phyloP scores from a whole-genome alignment of 768 basidiomycete genomes.

The Fomitopsis serialis region DNA sequence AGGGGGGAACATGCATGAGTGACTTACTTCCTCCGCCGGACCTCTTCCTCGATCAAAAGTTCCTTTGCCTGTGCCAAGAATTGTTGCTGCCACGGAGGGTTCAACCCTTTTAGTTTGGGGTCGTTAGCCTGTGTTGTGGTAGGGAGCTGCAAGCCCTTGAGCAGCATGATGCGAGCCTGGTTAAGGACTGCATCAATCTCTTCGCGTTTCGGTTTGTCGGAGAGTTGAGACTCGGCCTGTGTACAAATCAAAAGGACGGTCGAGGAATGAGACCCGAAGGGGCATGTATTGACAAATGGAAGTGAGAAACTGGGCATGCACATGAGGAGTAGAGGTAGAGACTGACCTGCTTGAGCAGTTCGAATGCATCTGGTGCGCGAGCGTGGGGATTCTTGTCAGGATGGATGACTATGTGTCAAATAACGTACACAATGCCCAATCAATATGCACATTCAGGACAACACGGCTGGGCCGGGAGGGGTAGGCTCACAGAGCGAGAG shows the following conservation, averaged over 20 bases:
- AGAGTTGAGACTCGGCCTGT: conserved; percentile 82
- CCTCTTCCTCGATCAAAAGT: conserved; percentile 84
- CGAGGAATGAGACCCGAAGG: neutral
- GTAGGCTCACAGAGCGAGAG: conserved; percentile 70
- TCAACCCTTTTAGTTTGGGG: conserved; percentile 43
- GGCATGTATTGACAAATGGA: neutral
- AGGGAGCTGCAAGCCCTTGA: conserved; percentile 61
- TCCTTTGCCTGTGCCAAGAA: conserved; percentile 75
- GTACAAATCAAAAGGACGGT: too few relatives aligned
- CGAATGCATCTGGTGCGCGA: conserved; percentile 88
- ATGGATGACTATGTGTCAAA: conserved; percentile 75
- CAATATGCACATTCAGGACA: conserved; percentile 7
- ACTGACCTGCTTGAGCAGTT: conserved; percentile 86
- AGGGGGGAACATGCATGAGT: neutral
- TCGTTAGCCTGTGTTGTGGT: conserved; percentile 54
- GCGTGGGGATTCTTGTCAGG: conserved; percentile 94
- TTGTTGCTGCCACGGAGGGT: conserved; percentile 62
- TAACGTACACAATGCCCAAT: conserved; percentile 35
- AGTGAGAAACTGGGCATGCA: neutral
- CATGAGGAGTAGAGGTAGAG: neutral
- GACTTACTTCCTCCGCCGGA: conserved; percentile 77
- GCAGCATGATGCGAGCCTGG: conserved; percentile 64
- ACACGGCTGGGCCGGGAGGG: conserved; percentile 1
- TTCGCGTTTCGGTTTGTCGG: conserved; percentile 72
- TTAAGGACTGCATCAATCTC: conserved; percentile 77